Evolutionary conservation across 1,139 yeast species (phyloP).

Genomic region (Hyphopichia wangnamkhiaoensis): DNA sequence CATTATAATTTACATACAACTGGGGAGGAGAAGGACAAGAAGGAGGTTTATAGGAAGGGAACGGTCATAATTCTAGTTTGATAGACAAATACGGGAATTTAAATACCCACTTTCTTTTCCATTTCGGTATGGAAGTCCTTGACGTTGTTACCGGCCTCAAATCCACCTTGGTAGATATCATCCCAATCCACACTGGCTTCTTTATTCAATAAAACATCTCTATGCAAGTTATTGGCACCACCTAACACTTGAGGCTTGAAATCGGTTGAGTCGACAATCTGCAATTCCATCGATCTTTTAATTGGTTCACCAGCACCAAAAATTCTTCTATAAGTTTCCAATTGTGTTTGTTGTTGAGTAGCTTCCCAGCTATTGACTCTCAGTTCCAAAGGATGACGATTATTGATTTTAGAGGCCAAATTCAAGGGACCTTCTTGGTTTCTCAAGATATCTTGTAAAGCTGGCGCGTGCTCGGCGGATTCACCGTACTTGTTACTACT

Average conservation of each 20-base stretch:
- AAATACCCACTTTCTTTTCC: slow-evolving; percentile 66
- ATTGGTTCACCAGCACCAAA: slow-evolving; percentile 96
- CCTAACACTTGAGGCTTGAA: slow-evolving; percentile 66
- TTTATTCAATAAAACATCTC: slow-evolving; percentile 74
- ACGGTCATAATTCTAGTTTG: too few relatives aligned
- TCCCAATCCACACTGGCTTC: slow-evolving; percentile 90
- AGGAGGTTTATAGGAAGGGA: too few relatives aligned
- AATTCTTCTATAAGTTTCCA: slow-evolving; percentile 78
- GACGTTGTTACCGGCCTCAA: slow-evolving; percentile 39
- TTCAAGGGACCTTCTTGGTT: slow-evolving; percentile 60
- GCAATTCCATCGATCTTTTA: slow-evolving; percentile 83
- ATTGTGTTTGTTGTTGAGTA: slow-evolving; percentile 65
- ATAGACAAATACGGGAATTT: slow-evolving; percentile 7
- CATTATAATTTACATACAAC: too few relatives aligned
- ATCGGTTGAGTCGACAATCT: slow-evolving; percentile 71
- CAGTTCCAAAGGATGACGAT: slow-evolving; percentile 84
- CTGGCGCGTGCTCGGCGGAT: slow-evolving; percentile 61
- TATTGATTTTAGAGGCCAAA: slow-evolving; percentile 69
- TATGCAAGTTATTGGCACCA: slow-evolving; percentile 59
- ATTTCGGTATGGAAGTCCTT: slow-evolving; percentile 69
- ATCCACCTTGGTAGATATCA: slow-evolving; percentile 71
- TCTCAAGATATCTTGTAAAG: slow-evolving; percentile 58
- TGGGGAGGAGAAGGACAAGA: too few relatives aligned
- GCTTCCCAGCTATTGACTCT: slow-evolving; percentile 80
- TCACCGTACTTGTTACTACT: slow-evolving; percentile 52